Evolutionary conservation across 257 asterid genomes (phyloP), one percentile per base, ranked within the genome.

Genomic region (Linaria vulgaris): DNA sequence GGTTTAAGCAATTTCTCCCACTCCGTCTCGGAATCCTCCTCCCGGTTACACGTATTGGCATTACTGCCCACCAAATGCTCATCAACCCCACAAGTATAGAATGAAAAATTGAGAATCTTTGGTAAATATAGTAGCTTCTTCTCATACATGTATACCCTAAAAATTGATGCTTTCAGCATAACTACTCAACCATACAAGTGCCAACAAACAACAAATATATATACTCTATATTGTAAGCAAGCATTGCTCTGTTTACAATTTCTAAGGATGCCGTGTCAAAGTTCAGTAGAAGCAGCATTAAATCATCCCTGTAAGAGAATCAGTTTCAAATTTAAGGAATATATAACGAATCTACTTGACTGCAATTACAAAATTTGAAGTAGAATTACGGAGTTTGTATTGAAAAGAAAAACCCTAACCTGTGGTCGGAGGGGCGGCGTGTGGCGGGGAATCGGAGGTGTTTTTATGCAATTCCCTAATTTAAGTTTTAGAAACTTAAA

Each of bases 1-100:
- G 99, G 97, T 72, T 85, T 82, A 41, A 92, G 91, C 75, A 92
- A 80, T 68, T 60, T 85, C 75, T 87, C 99, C 97, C 98, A 91
- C 56, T 86, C 98, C 56, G 72, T 85, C 67, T 83, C 96, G 59
- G 77, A 78, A 55, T 79, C 89, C 15, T 74, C 63, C 72, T n/a
- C n/a, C 65, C 81, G 65, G 61, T 25, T 16, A 71, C 44, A 56
- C 15, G 48, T n/a, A 71, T 58, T 71, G 55, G 71, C 55, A 69
- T 16, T 56, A 72, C 57, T 53, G 48, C 49, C 82, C 31, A 59
- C 49, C 43, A 48, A 63, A 49, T 49, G 77, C 50, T 66, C 79
- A 64, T 72, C 67, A 46, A 37, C 23, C 37, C 76, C 83, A 67
- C 57, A 49, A 9, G 74, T 47, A 56, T 76, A 78, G 53, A 63